These are phyloP conservation scores for Lonicera japonica DNA, from an alignment of 129 eudicot genomes.

Conservation along the genomic window DNA sequence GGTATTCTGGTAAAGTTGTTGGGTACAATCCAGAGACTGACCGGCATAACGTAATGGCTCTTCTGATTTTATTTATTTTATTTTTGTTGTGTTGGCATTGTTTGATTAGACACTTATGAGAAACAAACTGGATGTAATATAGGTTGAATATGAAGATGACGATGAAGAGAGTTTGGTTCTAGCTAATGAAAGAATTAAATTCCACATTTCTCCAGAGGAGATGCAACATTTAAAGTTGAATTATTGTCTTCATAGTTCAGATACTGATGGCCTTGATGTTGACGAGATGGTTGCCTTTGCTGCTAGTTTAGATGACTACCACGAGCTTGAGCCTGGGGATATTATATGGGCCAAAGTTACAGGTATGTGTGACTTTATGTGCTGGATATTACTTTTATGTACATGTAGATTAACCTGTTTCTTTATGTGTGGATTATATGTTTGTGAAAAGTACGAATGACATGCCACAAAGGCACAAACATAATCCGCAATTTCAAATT, in stretches of 20 bases:
- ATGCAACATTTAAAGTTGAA: slow-evolving; percentile 52
- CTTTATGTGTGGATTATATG: too few relatives aligned
- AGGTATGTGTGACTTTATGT: slow-evolving; percentile 38
- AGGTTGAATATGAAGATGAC: slow-evolving; percentile 86
- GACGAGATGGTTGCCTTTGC: slow-evolving; percentile 85
- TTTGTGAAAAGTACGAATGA: too few relatives aligned
- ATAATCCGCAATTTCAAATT: too few relatives aligned
- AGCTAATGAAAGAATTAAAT: slow-evolving; percentile 64
- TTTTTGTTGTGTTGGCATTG: neutral
- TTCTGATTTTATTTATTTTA: slow-evolving; percentile 3
- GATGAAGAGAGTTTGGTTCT: slow-evolving; percentile 68
- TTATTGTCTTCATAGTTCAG: slow-evolving; percentile 35
- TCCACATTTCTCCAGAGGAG: slow-evolving; percentile 62
- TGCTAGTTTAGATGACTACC: slow-evolving; percentile 82
- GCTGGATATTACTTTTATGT: neutral
- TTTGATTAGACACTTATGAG: neutral
- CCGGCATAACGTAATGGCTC: slow-evolving; percentile 65
- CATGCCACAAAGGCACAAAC: too few relatives aligned
- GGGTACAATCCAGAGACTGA: slow-evolving; percentile 46
- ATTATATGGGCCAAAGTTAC: slow-evolving; percentile 96
- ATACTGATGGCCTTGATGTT: slow-evolving; percentile 64
- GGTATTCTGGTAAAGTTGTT: slow-evolving; percentile 65
- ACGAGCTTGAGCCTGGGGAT: slow-evolving; percentile 85
- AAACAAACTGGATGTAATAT: slow-evolving; percentile 15
- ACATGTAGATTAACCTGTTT: neutral